Conservation (phyloP, 352 stramenopile species). For the Blastocystis sp. region DNA sequence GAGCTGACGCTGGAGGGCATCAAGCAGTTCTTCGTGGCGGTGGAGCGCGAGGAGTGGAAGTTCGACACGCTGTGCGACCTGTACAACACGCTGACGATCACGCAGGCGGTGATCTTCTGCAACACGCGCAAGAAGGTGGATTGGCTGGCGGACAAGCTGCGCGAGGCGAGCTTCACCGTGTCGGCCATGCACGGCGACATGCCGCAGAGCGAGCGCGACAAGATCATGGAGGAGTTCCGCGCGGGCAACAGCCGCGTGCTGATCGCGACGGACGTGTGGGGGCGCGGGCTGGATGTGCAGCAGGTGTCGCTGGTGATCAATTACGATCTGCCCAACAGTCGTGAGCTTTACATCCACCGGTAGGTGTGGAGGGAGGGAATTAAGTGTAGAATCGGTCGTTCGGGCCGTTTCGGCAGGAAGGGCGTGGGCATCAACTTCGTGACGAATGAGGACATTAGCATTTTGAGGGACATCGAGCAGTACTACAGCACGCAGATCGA, state of each 20-base stretch:
- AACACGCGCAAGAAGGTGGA: conserved; percentile 94
- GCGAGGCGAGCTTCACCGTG: conserved; percentile 91
- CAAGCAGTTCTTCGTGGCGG: conserved; percentile 95
- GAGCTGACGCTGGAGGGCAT: conserved; percentile 93
- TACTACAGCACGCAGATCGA: conserved; percentile 89
- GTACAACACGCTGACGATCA: conserved; percentile 98
- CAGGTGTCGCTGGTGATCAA: conserved; percentile 94
- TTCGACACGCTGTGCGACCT: conserved; percentile 96
- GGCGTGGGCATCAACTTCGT: conserved; percentile 94
- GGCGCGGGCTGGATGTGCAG: conserved; percentile 92
- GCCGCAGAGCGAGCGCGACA: conserved; percentile 87
- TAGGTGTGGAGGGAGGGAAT: background rate
- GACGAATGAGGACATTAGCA: conserved; percentile 88
- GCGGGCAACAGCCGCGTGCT: conserved; percentile 87
- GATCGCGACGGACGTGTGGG: conserved; percentile 94
- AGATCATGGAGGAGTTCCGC: conserved; percentile 94
- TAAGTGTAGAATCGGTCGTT: conserved; percentile 85
- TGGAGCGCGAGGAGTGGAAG: conserved; percentile 98
- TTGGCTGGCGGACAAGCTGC: conserved; percentile 92
- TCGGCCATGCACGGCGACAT: conserved; percentile 95
- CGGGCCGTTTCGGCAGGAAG: conserved; percentile 91
- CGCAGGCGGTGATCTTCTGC: conserved; percentile 97
- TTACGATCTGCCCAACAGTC: conserved; percentile 91
- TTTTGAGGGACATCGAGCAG: conserved; percentile 87
- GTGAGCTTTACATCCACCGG: conserved; percentile 90